phyloP scores from a whole-genome alignment of 257 asterid species.

The Rubia yunnanensis region DNA sequence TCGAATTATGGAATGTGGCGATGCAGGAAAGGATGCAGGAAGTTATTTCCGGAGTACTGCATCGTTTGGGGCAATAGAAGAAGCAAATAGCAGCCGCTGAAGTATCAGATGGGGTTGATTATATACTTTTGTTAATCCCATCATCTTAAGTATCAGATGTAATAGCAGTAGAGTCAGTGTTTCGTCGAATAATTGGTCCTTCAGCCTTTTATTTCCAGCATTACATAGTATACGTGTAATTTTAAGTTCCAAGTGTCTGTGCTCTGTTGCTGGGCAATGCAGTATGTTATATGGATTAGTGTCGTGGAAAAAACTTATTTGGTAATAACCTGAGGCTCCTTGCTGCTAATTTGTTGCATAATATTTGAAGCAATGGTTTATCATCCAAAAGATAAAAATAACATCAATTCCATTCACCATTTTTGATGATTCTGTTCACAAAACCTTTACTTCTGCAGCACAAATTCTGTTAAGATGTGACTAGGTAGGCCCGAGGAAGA shows the following conservation, averaged over 20 bases:
- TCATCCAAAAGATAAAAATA: too few species aligned
- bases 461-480: neutral
- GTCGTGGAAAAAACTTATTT: neutral
- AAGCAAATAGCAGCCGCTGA: neutral
- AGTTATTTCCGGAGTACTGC: constrained; percentile 6
- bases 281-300: neutral
- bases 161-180: constrained; percentile 5
- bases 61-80: neutral
- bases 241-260: neutral
- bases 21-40: constrained; percentile 17
- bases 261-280: neutral
- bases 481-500: neutral
- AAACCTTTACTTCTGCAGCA: neutral
- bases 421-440: neutral
- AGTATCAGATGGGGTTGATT: constrained; percentile 9
- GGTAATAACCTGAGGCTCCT: neutral
- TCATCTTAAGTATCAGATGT: constrained; percentile 7
- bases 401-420: neutral
- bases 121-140: constrained; percentile 8
- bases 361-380: neutral
- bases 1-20: neutral
- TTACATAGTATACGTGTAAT: neutral
- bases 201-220: neutral
- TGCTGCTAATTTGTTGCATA: neutral
- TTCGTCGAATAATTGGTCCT: neutral